Conservation (phyloP, 345 rosid species). For the rapeseed (Brassica napus) region DNA sequence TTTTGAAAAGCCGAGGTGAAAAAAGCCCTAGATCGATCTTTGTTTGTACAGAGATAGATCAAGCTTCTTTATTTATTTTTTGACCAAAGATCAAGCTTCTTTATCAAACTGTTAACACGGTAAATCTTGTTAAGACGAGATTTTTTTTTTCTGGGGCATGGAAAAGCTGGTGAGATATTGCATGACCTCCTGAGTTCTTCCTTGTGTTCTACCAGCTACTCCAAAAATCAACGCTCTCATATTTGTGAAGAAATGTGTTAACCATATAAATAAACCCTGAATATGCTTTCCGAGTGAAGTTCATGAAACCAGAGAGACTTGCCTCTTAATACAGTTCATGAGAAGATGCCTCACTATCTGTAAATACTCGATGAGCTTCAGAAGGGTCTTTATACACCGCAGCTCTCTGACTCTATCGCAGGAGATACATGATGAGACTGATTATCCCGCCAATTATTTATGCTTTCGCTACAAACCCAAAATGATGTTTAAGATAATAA, state of each 20-base stretch:
- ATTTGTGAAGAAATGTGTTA: not conserved
- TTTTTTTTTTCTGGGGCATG: not conserved
- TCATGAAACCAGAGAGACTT: not conserved
- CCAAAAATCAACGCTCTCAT: too few species aligned
- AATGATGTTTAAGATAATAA: not conserved
- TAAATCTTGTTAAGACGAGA: not conserved
- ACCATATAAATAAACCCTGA: not conserved
- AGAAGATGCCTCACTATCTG: not conserved
- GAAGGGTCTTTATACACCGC: not conserved
- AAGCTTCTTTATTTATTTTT: not conserved
- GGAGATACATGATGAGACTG: not conserved
- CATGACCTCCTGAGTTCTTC: not conserved
- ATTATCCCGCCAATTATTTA: not conserved
- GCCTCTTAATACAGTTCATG: not conserved
- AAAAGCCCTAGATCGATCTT: not conserved
- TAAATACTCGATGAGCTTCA: not conserved
- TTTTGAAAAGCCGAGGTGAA: not conserved
- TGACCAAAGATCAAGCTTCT: not conserved
- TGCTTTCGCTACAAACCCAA: not conserved
- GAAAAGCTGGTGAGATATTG: not conserved
- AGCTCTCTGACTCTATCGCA: not conserved
- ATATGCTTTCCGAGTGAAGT: not conserved
- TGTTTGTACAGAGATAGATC: not conserved
- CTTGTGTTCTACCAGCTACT: too few species aligned
- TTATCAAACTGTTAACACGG: not conserved